These are phyloP conservation scores for Naganishia friedmannii DNA, from an alignment of 768 basidiomycete genomes.

Conservation along the genomic window DNA sequence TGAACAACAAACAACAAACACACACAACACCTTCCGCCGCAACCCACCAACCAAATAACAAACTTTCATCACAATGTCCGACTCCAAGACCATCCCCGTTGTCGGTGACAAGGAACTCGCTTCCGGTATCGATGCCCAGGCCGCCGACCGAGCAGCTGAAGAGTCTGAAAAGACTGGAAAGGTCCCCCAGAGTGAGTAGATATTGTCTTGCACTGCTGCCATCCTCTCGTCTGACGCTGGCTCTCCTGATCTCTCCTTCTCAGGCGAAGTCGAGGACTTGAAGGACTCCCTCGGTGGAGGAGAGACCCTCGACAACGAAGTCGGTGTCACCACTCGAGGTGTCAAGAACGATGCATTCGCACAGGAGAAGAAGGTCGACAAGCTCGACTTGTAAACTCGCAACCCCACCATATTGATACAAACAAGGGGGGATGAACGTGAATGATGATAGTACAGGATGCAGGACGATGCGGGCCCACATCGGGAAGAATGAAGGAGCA, in stretches of 20 bases:
- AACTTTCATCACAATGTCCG: constrained; percentile 19
- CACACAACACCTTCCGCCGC: not conserved
- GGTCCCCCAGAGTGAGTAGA: constrained; percentile 41
- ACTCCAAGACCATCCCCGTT: constrained; percentile 18
- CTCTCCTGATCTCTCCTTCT: not conserved
- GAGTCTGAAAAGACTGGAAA: constrained; percentile 45
- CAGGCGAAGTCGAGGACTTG: constrained; percentile 48
- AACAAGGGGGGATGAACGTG: too few species aligned
- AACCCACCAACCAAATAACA: not conserved
- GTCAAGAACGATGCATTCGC: constrained; percentile 41
- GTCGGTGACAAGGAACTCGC: constrained; percentile 25
- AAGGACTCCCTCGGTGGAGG: constrained; percentile 49
- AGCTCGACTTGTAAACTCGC: constrained; percentile 26
- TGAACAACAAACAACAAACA: not conserved
- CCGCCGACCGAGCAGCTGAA: constrained; percentile 40
- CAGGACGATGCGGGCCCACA: not conserved
- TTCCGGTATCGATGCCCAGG: constrained; percentile 33
- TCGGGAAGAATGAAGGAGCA: not conserved
- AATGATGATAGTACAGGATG: too few species aligned
- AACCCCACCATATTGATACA: too few species aligned
- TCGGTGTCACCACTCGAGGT: constrained; percentile 47
- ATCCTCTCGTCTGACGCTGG: too few species aligned
- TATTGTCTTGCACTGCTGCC: too few species aligned
- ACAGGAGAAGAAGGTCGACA: constrained; percentile 43
- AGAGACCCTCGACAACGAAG: constrained; percentile 43